Conservation (phyloP, 73 alveolate species). For the Uronychia setigera region DNA sequence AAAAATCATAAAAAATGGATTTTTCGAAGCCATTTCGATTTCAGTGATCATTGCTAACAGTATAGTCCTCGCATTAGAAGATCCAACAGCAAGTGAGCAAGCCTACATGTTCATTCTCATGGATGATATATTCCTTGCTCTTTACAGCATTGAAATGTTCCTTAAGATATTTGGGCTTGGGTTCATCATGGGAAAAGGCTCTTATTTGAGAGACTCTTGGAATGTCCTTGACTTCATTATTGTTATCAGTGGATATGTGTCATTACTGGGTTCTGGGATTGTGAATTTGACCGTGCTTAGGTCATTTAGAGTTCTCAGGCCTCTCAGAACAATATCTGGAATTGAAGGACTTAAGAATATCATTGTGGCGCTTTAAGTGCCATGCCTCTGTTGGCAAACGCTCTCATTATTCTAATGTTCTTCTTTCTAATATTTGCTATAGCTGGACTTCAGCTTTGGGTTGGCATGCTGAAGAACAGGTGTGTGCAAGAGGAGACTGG, state of each 20-base stretch:
- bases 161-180: constrained; percentile 63
- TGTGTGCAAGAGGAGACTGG: constrained; percentile 84
- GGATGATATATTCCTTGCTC: constrained; percentile 35
- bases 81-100: constrained; percentile 63
- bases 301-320: constrained; percentile 94
- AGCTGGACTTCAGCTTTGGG: constrained; percentile 90
- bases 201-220: constrained; percentile 85
- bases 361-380: constrained; percentile 88
- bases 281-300: constrained; percentile 84
- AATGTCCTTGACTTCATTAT: constrained; percentile 77
- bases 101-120: neutral
- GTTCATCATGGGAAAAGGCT: constrained; percentile 63
- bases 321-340: constrained; percentile 90
- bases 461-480: constrained; percentile 80
- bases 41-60: constrained; percentile 55
- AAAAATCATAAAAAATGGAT: too few species aligned
- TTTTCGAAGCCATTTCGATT: constrained; percentile 41
- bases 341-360: constrained; percentile 88
- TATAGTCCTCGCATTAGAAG: constrained; percentile 74
- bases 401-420: constrained; percentile 84
- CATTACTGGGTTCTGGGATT: constrained; percentile 48
- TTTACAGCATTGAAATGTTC: constrained; percentile 52
- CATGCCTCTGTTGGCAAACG: constrained; percentile 80
- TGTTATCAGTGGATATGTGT: constrained; percentile 56
- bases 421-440: constrained; percentile 89